phyloP scores from a whole-genome alignment of 2,329 filamentous ascomycete species.

The Fusarium sulawesiense region DNA sequence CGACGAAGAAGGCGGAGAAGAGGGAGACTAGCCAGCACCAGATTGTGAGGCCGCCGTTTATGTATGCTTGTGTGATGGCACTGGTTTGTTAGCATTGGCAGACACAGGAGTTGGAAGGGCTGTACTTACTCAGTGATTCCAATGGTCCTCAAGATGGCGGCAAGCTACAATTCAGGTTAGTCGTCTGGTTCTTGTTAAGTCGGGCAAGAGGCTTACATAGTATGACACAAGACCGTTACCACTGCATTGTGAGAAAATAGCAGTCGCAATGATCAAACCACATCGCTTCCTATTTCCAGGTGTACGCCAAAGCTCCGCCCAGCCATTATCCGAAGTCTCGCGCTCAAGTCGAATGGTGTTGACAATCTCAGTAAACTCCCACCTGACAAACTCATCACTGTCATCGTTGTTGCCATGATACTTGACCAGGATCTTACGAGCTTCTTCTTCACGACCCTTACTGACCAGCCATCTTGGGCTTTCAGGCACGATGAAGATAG shows the following conservation, averaged over 20 bases:
- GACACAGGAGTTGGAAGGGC: too few relatives aligned
- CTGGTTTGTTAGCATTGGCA: slow-evolving; percentile 5
- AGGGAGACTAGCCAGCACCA: slow-evolving; percentile 44
- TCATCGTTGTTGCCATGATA: slow-evolving; percentile 39
- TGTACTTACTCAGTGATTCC: slow-evolving; percentile 41
- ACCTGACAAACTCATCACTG: slow-evolving; percentile 31
- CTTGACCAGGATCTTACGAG: slow-evolving; percentile 35
- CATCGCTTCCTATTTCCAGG: slow-evolving; percentile 41
- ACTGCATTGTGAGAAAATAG: slow-evolving; percentile 41
- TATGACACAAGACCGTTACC: slow-evolving; percentile 42
- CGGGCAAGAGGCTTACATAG: slow-evolving; percentile 19
- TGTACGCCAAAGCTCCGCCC: slow-evolving; percentile 35
- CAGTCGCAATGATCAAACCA: slow-evolving; percentile 37
- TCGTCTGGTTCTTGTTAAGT: too few relatives aligned
- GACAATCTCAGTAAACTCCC: slow-evolving; percentile 38
- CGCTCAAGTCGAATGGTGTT: slow-evolving; percentile 38
- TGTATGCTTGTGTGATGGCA: slow-evolving; percentile 39
- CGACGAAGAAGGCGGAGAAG: slow-evolving; percentile 41
- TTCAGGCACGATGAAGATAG: slow-evolving; percentile 36
- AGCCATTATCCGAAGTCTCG: slow-evolving; percentile 24
- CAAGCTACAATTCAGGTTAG: slow-evolving; percentile 16
- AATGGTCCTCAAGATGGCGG: slow-evolving; percentile 37
- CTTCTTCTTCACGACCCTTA: slow-evolving; percentile 41
- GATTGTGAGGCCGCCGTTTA: slow-evolving; percentile 43
- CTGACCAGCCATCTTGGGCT: slow-evolving; percentile 40